Evolutionary conservation across 2,329 filamentous ascomycete genomes (phyloP).

Genomic region (Fusarium ramigenum): DNA sequence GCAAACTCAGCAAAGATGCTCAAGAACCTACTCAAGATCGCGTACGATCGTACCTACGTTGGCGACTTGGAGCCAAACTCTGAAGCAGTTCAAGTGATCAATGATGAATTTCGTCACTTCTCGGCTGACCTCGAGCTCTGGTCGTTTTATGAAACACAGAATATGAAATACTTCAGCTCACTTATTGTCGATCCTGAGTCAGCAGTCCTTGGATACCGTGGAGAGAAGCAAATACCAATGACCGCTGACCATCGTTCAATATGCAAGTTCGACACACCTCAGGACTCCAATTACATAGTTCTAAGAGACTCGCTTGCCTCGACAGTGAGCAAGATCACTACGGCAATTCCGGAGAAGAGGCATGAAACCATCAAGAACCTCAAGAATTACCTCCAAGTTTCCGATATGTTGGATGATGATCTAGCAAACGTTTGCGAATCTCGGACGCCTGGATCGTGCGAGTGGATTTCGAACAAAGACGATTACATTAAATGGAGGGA

Average conservation of each 20-base stretch:
- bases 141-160: conserved; percentile 58
- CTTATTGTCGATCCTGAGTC: conserved; percentile 53
- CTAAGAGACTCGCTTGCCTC: conserved; percentile 45
- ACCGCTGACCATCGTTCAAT: conserved; percentile 54
- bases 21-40: conserved; percentile 48
- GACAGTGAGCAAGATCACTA: conserved; percentile 18
- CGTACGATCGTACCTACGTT: conserved; percentile 48
- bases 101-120: conserved; percentile 56
- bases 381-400: conserved; percentile 21
- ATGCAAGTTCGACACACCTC: conserved; percentile 51
- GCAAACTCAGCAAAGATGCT: conserved; percentile 50
- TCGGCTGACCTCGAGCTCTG: conserved; percentile 48
- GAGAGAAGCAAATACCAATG: conserved; percentile 51
- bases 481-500: conserved; percentile 26
- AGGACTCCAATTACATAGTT: conserved; percentile 51
- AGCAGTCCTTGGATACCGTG: conserved; percentile 53
- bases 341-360: conserved; percentile 2
- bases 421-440: conserved; percentile 12
- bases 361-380: conserved; percentile 9
- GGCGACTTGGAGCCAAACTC: conserved; percentile 51
- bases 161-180: conserved; percentile 17
- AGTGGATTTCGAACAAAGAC: conserved; percentile 23
- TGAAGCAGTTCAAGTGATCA: conserved; percentile 49
- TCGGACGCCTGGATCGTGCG: conserved; percentile 22
- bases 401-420: conserved; percentile 22